phyloP scores from a whole-genome alignment of 768 basidiomycete genomes.

The Leucogyrophana mollusca region DNA sequence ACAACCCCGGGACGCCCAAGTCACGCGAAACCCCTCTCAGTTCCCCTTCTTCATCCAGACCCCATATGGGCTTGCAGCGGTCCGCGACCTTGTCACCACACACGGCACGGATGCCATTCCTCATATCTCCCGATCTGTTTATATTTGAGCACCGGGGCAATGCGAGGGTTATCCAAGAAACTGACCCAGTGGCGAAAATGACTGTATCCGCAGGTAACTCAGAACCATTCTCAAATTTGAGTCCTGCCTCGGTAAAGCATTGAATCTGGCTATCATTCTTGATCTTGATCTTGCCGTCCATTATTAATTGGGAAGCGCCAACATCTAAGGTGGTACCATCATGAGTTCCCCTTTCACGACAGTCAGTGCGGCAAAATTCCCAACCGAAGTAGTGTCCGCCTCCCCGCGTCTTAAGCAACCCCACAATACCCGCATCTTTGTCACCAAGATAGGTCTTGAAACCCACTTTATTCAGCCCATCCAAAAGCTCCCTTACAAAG shows the following conservation, averaged over 20 bases:
- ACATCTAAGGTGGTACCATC: conserved; percentile 18
- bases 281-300: conserved; percentile 50
- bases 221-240: conserved; percentile 26
- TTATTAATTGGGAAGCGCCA: conserved; percentile 43
- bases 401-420: conserved; percentile 26
- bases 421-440: conserved; percentile 33
- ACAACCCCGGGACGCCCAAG: conserved; percentile 34
- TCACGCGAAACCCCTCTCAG: conserved; percentile 39
- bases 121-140: conserved; percentile 45
- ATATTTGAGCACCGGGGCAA: too few relatives aligned
- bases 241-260: conserved; percentile 24
- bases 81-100: conserved; percentile 45
- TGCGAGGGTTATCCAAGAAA: background rate
- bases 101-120: conserved; percentile 38
- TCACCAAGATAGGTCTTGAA: conserved; percentile 37
- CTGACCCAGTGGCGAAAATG: conserved; percentile 34
- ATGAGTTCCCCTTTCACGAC: background rate
- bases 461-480: conserved; percentile 34
- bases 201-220: conserved; percentile 27
- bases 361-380: too few relatives aligned
- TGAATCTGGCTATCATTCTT: conserved; percentile 35
- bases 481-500: conserved; percentile 40
- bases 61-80: conserved; percentile 58
- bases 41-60: conserved; percentile 65
- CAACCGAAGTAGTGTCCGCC: conserved; percentile 45